Evolutionary conservation across 2,329 filamentous ascomycete genomes (phyloP), one percentile per base, ranked within the genome.

Genomic region (Dactylellina cionopaga): DNA sequence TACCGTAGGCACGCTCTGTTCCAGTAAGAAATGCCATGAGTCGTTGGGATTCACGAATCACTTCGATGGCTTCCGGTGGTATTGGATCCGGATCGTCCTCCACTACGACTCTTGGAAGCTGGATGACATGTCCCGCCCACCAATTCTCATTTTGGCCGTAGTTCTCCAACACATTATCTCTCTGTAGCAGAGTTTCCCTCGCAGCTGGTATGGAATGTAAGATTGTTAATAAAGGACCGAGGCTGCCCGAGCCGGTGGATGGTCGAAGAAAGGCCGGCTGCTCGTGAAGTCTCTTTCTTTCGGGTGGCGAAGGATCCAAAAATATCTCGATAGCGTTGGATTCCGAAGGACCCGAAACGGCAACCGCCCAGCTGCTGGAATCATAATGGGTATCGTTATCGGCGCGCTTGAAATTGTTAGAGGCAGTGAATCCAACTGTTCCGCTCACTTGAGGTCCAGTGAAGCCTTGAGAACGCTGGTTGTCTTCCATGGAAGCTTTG

Each of bases 221-320:
- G 33, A 77, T 77, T 39, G 76, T 76, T 13, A 77, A 39, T 10
- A 74, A 43, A 25, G 74, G 69, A 2, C 75, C 73, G 35, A 77
- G 70, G 52, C 71, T 72, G 15, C 55, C 64, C n/a, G 73, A 66
- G 24, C 66, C 69, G 13, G 62, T 74, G 5, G 68, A 71, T 25
- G 76, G 76, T 27, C 74, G 74, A 43, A 77, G 69, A 46, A 77
- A 77, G n/a, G 74, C 75, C n/a, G 76, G 76, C 10, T 75, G 66
- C 29, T 66, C 75, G 39, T 29, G 60, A 6, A 46, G 17, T 24
- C 76, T 72, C 41, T 74, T 77, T 24, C 76, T 71, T 37, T 77
- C 74, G 17, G 13, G 29, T 17, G 76, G 74, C 27, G 51, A 47
- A 35, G 75, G 75, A 22, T 77, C 75, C 11, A 75, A 70, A 33